These are phyloP conservation scores for Hyaloscypha bicolor DNA, from an alignment of 495 filamentous ascomycete genomes.

Conservation along the genomic window DNA sequence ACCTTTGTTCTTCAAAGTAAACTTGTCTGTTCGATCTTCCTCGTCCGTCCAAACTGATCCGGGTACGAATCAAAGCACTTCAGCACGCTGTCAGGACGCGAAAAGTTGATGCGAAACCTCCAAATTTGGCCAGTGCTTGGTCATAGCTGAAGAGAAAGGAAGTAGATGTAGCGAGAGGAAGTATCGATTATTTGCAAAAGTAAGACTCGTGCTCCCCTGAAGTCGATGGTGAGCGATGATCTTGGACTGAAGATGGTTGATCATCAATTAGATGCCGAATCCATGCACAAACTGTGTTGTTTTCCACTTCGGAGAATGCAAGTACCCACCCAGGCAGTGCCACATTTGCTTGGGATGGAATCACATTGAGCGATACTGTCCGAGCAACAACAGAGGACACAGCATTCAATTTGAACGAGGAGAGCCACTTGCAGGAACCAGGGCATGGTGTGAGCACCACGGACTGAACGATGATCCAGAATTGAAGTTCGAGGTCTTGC, in stretches of 20 bases:
- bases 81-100: no score
- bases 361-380: constrained; percentile 27
- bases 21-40: background rate
- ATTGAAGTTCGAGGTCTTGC: constrained; percentile 13
- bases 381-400: background rate
- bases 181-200: background rate
- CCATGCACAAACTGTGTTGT: constrained; percentile 24
- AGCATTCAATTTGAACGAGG: background rate
- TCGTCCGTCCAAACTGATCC: background rate
- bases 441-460: constrained; percentile 20
- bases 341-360: constrained; percentile 7
- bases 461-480: constrained; percentile 16
- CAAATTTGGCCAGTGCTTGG: no score
- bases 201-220: background rate
- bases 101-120: no score
- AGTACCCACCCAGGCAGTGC: constrained; percentile 14
- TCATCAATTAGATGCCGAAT: constrained; percentile 16
- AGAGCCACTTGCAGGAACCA: constrained; percentile 21
- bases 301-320: constrained; percentile 26
- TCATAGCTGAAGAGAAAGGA: background rate
- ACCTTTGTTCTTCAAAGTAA: background rate
- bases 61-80: no score
- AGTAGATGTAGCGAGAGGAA: background rate
- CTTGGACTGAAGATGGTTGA: background rate
- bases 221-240: background rate